Conservation (phyloP, 441 rosid species). For the Sinapis alba region DNA sequence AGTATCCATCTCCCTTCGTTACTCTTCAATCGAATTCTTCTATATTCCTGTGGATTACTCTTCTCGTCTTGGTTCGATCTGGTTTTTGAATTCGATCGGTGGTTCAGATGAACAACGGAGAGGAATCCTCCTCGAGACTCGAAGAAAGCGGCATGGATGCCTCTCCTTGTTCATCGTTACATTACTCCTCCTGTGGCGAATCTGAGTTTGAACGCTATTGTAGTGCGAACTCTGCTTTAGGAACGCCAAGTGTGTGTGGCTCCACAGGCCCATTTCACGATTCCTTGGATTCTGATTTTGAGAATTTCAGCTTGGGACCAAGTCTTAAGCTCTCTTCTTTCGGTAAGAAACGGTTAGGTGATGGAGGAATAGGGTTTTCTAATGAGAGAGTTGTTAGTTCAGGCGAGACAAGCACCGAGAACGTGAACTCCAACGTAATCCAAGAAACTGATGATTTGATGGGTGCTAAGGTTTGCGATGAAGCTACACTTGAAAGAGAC, state of each 20-base stretch:
- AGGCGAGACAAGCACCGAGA: not conserved
- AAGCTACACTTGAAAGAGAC: constrained; percentile 21
- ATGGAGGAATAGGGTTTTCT: constrained; percentile 30
- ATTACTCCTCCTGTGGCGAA: constrained; percentile 83
- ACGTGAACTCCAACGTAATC: not conserved
- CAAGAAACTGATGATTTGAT: constrained; percentile 30
- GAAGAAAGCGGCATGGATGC: constrained; percentile 48
- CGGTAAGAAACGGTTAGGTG: constrained; percentile 32
- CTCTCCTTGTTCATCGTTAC: constrained; percentile 59
- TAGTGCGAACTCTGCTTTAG: constrained; percentile 84
- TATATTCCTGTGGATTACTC: too few species aligned
- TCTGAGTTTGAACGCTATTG: constrained; percentile 82
- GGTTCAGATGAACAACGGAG: constrained; percentile 61
- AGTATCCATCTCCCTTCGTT: not conserved
- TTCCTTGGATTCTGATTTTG: constrained; percentile 63
- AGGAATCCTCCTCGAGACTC: constrained; percentile 37
- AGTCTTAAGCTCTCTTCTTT: constrained; percentile 40
- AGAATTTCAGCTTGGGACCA: constrained; percentile 66
- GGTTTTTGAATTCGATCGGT: constrained; percentile 2
- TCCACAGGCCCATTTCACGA: constrained; percentile 62
- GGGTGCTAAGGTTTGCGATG: constrained; percentile 28
- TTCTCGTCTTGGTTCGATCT: not conserved
- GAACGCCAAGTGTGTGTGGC: constrained; percentile 75
- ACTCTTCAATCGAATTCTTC: not conserved
- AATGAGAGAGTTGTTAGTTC: not conserved